Base-by-base conservation (phyloP, 2,329 filamentous ascomycete species). In the Ophiostoma triangulosporum region DNA sequence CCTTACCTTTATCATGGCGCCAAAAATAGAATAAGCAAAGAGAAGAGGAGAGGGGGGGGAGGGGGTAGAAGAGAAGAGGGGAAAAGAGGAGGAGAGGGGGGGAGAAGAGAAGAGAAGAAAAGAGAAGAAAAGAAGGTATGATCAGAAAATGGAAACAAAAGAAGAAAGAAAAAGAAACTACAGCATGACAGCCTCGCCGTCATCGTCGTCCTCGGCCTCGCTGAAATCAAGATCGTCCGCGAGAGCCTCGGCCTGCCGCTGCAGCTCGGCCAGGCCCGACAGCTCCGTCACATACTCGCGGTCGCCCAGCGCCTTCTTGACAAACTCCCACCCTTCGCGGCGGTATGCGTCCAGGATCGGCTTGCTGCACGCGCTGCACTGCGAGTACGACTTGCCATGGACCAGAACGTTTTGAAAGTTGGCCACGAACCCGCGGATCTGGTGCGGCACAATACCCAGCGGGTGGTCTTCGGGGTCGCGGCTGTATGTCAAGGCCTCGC, bases 231-330 rank as follows among this genome's bases (percentile, higher is more conserved):
- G 68, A 45, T 79, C 66, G 0, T 61, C 69, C 2, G 68, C 67
- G 64, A 74, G 68, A 57, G 71, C 72, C 60, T 80, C 77, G 0
- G 79, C 78, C 56, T 65, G 66, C 22, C 77, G 68, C 65, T 83
- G 80, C n/a, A 89, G 81, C 64, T 88, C 85, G 0, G 82, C 81
- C 43, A 89, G 64, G 0, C 85, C 85, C 32, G 81, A 86, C 32
- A 91, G 71, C 64, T 91, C 86, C 29, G 84, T 80, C 0, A 94
- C 84, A 63, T 85, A 93, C 1, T 88, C 83, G 62, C 81, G 81
- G 66, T 90, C 84, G 56, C 81, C 78, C 14, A 93, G 68, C 0
- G 87, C 87, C 54, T 75, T 74, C 70, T 83, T 83, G 32, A 93
- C 79, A 64, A 94, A 94, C 0, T 72, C 77, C 86, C 87, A 94